phyloP scores from a whole-genome alignment of 768 basidiomycete species.

The Hydnomerulius pinastri region DNA sequence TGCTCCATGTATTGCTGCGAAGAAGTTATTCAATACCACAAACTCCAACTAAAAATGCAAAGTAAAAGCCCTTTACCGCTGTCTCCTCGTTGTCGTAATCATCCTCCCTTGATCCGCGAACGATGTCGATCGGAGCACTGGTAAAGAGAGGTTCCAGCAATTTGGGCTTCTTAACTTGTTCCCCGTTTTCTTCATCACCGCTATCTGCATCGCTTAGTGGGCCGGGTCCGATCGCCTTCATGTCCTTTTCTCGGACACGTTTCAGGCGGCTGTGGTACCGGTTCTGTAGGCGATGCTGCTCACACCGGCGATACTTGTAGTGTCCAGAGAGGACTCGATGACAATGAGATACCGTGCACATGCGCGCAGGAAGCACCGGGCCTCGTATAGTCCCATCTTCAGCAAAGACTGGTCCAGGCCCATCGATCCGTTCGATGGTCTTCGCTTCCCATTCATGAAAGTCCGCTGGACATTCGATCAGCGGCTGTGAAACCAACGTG shows the following conservation, averaged over 20 bases:
- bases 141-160: constrained; percentile 3
- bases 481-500: constrained; percentile 20
- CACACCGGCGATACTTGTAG: constrained; percentile 55
- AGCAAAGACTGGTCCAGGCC: not conserved
- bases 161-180: not conserved
- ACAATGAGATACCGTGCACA: constrained; percentile 62
- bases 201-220: constrained; percentile 4
- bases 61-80: constrained; percentile 1
- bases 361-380: constrained; percentile 39
- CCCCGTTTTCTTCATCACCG: constrained; percentile 12
- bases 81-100: constrained; percentile 2
- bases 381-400: constrained; percentile 15
- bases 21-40: not conserved
- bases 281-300: constrained; percentile 57
- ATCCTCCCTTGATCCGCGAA: constrained; percentile 4
- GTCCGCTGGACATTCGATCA: constrained; percentile 38
- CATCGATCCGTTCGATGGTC: constrained; percentile 5
- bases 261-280: constrained; percentile 54
- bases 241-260: constrained; percentile 50
- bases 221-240: constrained; percentile 34
- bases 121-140: constrained; percentile 5
- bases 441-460: constrained; percentile 34
- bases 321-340: constrained; percentile 48
- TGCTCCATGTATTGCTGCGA: constrained; percentile 1
- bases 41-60: not conserved